Evolutionary conservation across 208 protist genomes (phyloP).

Genomic region (Wallacemonas sp.): DNA sequence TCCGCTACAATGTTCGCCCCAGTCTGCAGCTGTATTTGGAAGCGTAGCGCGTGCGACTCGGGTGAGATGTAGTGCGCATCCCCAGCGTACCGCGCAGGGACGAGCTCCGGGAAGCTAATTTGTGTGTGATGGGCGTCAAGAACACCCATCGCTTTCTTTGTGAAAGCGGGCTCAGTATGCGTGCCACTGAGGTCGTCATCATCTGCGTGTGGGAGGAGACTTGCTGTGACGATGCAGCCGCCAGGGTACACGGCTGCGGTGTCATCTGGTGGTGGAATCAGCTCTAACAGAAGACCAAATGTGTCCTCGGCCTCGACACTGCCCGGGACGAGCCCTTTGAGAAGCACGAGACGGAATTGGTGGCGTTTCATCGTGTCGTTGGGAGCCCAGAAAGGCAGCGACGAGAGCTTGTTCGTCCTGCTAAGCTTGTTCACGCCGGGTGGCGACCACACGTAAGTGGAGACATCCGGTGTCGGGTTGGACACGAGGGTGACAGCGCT

Average conservation of each 20-base stretch:
- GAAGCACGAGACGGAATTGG: slow-evolving; percentile 73
- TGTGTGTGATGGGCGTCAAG: slow-evolving; percentile 31
- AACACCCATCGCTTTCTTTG: slow-evolving; percentile 26
- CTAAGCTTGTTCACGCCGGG: slow-evolving; percentile 47
- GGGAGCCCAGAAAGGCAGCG: slow-evolving; percentile 79
- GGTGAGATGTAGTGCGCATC: slow-evolving; percentile 37
- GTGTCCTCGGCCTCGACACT: slow-evolving; percentile 29
- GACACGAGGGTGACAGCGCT: slow-evolving; percentile 50
- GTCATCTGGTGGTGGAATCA: slow-evolving; percentile 54
- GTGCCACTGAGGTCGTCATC: neutral
- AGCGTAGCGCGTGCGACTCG: slow-evolving; percentile 23
- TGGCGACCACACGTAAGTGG: slow-evolving; percentile 47
- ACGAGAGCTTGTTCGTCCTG: slow-evolving; percentile 77
- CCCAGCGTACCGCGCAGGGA: slow-evolving; percentile 30
- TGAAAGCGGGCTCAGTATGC: slow-evolving; percentile 1
- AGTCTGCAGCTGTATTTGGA: slow-evolving; percentile 61
- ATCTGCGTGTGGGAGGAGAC: slow-evolving; percentile 29
- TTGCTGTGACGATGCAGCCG: slow-evolving; percentile 49
- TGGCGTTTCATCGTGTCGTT: slow-evolving; percentile 50
- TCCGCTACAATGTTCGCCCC: slow-evolving; percentile 63
- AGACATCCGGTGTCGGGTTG: slow-evolving; percentile 51
- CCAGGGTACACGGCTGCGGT: slow-evolving; percentile 35
- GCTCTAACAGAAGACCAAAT: slow-evolving; percentile 64
- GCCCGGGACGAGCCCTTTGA: slow-evolving; percentile 48
- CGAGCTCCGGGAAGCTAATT: slow-evolving; percentile 55